phyloP scores from a whole-genome alignment of 1,139 yeast species.

The Eremothecium gossypii region DNA sequence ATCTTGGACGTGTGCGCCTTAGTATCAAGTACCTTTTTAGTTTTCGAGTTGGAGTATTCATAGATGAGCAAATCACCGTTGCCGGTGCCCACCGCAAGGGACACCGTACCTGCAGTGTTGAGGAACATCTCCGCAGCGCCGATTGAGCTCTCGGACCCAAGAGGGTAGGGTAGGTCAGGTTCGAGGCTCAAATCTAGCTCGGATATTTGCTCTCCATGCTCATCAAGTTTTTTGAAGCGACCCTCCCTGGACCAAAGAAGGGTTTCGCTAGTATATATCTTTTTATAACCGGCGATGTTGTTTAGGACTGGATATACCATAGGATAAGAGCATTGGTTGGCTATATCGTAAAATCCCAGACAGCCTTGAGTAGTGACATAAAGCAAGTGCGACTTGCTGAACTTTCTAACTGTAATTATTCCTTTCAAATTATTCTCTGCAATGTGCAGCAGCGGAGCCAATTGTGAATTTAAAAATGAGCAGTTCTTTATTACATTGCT shows the following conservation, averaged over 20 bases:
- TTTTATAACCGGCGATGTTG: constrained; percentile 2
- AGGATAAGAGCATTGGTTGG: not conserved
- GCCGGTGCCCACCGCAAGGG: not conserved
- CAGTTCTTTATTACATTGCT: not conserved
- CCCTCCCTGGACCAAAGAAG: constrained; percentile 4
- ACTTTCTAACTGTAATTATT: not conserved
- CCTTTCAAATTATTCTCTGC: not conserved
- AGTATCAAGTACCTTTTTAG: not conserved
- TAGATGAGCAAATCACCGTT: constrained; percentile 1
- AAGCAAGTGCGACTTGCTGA: not conserved
- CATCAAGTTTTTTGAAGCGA: not conserved
- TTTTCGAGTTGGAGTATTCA: not conserved
- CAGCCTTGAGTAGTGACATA: constrained; percentile 2
- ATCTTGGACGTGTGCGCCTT: constrained; percentile 3
- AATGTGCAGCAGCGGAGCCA: not conserved
- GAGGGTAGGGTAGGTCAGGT: not conserved
- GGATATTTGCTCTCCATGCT: not conserved
- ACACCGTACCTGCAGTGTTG: not conserved
- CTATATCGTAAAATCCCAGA: constrained; percentile 2
- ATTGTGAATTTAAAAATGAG: not conserved
- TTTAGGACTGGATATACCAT: constrained; percentile 2
- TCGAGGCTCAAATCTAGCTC: not conserved
- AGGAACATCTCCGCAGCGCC: constrained; percentile 2
- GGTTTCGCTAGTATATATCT: not conserved
- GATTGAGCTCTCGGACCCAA: not conserved